Evolutionary conservation across 495 filamentous ascomycete genomes (phyloP), one percentile per base, ranked within the genome.

Genomic region (Pseudomonodictys pantanalensis): DNA sequence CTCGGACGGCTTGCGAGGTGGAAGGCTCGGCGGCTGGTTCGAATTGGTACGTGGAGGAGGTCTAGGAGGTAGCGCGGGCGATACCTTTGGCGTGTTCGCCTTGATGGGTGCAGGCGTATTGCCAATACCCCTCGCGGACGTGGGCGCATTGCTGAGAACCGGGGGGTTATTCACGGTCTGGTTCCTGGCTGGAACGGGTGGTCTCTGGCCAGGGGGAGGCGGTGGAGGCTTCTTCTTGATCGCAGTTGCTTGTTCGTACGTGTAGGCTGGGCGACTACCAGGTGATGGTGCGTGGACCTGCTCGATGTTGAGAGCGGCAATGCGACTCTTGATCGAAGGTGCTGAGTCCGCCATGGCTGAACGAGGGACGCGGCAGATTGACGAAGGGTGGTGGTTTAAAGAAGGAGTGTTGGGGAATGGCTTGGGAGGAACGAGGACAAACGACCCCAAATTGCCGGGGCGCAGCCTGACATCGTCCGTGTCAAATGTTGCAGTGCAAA

Each of bases 321-420:
- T 85, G 46, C 83, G 80, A 45, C 78, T 72, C 65, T 80, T 76
- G 52, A 86, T 82, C 4, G 82, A 83, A 28, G n/a, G n/a, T n/a
- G n/a, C n/a, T n/a, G n/a, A n/a, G n/a, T 41, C 38, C 20, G 38
- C 38, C 38, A 41, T 41, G 12, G n/a, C 20, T 41, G 12, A 41
- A 41, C 12, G 20, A 18, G 15, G 20, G 38, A 41, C 38, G 38
- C 4, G 38, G 15, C 15, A 5, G 20, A 18, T 18, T n/a, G 38
- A n/a, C 38, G 38, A 12, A 15, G 20, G 38, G 4, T 11, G 3
- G 22, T 11, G 20, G 43, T 3, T n/a, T n/a, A 22, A 46, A 3
- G 15, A 22, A 46, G 2, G 43, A 12, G 20, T 46, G 24, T 23
- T 8, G 43, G 25, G 43, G 7, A 43, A 39, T 28, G 53, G 12